Evolutionary conservation across 768 basidiomycete genomes (phyloP).

Genomic region (Pleurotus tuber-regium): DNA sequence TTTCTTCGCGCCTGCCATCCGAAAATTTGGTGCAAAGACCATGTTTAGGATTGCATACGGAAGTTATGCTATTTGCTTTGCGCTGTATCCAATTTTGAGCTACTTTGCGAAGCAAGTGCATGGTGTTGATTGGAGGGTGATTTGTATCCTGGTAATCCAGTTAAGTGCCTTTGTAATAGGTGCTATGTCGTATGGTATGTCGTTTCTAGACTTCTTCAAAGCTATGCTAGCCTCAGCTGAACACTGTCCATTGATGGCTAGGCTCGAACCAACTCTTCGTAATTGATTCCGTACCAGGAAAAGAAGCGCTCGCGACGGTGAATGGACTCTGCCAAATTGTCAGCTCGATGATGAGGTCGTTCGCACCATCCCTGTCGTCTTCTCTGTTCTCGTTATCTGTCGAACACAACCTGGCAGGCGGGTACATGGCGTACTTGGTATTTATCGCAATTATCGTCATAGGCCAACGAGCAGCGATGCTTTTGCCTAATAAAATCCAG

Average conservation of each 20-base stretch:
- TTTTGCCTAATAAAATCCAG: slow-evolving; percentile 1
- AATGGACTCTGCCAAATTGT: slow-evolving; percentile 58
- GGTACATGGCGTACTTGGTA: slow-evolving; percentile 40
- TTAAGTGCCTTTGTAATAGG: slow-evolving; percentile 24
- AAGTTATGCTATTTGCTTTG: slow-evolving; percentile 22
- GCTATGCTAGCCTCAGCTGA: too few species aligned
- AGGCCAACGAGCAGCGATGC: background rate
- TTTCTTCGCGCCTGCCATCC: slow-evolving; percentile 48
- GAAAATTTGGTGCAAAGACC: slow-evolving; percentile 50
- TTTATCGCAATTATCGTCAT: slow-evolving; percentile 17
- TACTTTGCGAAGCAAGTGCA: slow-evolving; percentile 31
- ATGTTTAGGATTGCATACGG: slow-evolving; percentile 40
- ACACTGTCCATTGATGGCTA: slow-evolving; percentile 22
- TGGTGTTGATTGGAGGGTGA: slow-evolving; percentile 28
- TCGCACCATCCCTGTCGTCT: slow-evolving; percentile 53
- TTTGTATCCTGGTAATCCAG: slow-evolving; percentile 30
- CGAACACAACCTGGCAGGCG: slow-evolving; percentile 41
- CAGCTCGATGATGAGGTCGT: slow-evolving; percentile 42
- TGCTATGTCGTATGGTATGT: slow-evolving; percentile 36
- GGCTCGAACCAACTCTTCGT: slow-evolving; percentile 45
- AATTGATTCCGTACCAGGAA: slow-evolving; percentile 40
- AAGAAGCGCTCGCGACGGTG: slow-evolving; percentile 44
- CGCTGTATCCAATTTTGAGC: slow-evolving; percentile 33
- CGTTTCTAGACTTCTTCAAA: background rate
- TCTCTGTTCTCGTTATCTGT: slow-evolving; percentile 56